phyloP scores from a whole-genome alignment of 305 asterid species.

The Stenogyne calaminthoides region DNA sequence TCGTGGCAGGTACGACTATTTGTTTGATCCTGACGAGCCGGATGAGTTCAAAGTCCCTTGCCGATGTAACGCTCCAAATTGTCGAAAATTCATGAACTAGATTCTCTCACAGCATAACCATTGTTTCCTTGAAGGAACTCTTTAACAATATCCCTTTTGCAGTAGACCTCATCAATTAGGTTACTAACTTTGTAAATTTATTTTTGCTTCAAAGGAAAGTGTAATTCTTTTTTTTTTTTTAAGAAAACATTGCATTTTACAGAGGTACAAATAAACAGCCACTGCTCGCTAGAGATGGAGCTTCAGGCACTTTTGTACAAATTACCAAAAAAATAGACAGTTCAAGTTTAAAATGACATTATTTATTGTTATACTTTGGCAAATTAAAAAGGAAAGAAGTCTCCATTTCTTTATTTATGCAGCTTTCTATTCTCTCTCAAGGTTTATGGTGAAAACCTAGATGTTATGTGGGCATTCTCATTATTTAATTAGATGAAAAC shows the following conservation, averaged over 20 bases:
- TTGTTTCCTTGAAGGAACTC: conserved; percentile 22
- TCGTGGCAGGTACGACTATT: conserved; percentile 82
- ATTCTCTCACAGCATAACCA: conserved; percentile 26
- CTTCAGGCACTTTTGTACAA: conserved; percentile 31
- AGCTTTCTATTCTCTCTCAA: background rate
- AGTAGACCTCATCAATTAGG: conserved; percentile 40
- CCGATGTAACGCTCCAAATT: conserved; percentile 67
- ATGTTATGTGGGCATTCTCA: no score
- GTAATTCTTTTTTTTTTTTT: conserved; percentile 17
- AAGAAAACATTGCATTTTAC: conserved; percentile 16
- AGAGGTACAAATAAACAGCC: conserved; percentile 27
- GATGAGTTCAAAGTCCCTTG: conserved; percentile 87
- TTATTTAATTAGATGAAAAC: no score
- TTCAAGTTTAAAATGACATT: conserved; percentile 9
- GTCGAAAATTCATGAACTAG: conserved; percentile 88
- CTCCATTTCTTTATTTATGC: background rate
- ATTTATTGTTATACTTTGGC: conserved; percentile 22
- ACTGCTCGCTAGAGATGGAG: conserved; percentile 12
- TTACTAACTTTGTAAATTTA: conserved; percentile 36
- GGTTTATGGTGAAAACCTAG: background rate
- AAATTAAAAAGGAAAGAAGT: background rate
- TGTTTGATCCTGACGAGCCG: conserved; percentile 90
- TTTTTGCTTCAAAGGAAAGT: conserved; percentile 25
- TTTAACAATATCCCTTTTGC: conserved; percentile 35
- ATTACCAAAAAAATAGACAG: conserved; percentile 7